phyloP scores from a whole-genome alignment of 2,329 filamentous ascomycete genomes.

The Blastomyces silverae region DNA sequence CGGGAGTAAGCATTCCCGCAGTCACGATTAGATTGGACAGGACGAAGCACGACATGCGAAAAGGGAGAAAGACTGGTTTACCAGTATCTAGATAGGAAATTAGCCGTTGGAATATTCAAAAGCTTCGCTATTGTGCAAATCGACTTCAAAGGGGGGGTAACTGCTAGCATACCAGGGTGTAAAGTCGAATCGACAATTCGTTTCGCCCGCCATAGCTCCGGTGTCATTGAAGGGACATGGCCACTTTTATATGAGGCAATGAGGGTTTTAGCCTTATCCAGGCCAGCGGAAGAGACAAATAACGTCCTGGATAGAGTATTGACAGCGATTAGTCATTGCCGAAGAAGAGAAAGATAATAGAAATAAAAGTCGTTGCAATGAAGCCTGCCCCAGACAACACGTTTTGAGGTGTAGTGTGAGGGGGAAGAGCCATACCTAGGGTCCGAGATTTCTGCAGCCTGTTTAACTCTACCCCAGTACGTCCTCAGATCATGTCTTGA shows the following conservation, averaged over 20 bases:
- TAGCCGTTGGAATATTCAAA: not conserved
- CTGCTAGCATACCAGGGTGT: constrained; percentile 65
- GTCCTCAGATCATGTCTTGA: constrained; percentile 90
- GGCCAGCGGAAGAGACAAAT: constrained; percentile 66
- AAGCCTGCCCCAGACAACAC: not conserved
- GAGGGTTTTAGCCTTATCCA: constrained; percentile 78
- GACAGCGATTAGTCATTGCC: not conserved
- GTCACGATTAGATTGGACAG: constrained; percentile 91
- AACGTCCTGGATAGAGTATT: constrained; percentile 59
- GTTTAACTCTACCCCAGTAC: constrained; percentile 90
- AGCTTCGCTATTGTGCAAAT: not conserved
- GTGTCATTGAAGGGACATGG: constrained; percentile 68
- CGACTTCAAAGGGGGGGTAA: not conserved
- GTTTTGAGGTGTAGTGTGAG: not conserved
- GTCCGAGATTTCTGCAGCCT: constrained; percentile 84
- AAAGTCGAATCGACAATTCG: constrained; percentile 95
- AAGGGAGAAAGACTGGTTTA: constrained; percentile 82
- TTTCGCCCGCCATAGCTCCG: constrained; percentile 90
- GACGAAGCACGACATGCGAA: constrained; percentile 95
- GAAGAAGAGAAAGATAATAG: not conserved
- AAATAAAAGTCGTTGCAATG: not conserved
- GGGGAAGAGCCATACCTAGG: constrained; percentile 67
- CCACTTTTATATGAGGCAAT: constrained; percentile 83
- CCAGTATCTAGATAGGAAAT: constrained; percentile 65
- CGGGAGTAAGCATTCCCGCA: constrained; percentile 92